These are phyloP conservation scores for Fistulinella prunicolor DNA, from an alignment of 768 basidiomycete genomes.

Conservation along the genomic window DNA sequence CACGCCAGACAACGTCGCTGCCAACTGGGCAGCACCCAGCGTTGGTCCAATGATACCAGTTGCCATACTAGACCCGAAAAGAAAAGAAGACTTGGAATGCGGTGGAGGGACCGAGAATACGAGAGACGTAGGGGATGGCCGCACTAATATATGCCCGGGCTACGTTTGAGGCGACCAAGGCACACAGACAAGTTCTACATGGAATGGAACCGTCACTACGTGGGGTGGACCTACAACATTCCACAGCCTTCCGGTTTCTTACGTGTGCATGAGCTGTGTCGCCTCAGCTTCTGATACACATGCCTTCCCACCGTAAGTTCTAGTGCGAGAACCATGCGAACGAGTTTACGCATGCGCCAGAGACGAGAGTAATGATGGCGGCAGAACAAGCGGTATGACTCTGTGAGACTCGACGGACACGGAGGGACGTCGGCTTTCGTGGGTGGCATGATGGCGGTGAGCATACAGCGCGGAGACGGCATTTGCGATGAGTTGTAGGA, in stretches of 20 bases:
- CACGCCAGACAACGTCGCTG: slow-evolving; percentile 42
- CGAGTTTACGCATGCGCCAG: too few relatives aligned
- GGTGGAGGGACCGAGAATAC: neutral
- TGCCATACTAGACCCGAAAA: slow-evolving; percentile 15
- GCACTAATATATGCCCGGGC: slow-evolving; percentile 9
- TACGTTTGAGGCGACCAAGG: too few relatives aligned
- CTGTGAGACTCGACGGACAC: too few relatives aligned
- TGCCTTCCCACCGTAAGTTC: too few relatives aligned
- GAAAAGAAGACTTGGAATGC: neutral
- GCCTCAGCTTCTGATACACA: too few relatives aligned
- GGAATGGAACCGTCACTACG: neutral
- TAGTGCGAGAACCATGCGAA: too few relatives aligned
- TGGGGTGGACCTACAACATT: slow-evolving; percentile 10
- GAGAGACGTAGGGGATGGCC: neutral
- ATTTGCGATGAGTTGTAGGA: too few relatives aligned
- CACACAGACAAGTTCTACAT: too few relatives aligned
- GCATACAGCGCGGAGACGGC: neutral
- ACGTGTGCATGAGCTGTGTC: neutral
- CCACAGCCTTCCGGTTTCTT: neutral
- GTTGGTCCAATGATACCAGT: slow-evolving; percentile 13
- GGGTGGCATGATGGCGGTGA: neutral
- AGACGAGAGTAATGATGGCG: too few relatives aligned
- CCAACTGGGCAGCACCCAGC: slow-evolving; percentile 38
- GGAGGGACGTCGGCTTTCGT: too few relatives aligned
- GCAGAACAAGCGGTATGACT: too few relatives aligned